Conservation (phyloP, 495 filamentous ascomycete species). For the Astrothelium macrocarpum region DNA sequence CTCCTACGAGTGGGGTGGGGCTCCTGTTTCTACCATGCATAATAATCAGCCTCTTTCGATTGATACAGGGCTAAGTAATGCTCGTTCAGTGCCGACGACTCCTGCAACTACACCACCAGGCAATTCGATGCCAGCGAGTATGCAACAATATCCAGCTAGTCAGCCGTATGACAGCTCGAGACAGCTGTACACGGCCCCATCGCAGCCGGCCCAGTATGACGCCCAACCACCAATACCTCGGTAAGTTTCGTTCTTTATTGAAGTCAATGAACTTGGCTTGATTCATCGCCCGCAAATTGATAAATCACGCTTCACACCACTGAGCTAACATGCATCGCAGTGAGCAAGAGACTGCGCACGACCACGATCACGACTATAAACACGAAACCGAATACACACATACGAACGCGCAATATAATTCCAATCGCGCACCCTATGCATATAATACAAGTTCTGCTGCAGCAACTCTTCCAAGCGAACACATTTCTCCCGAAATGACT, state of each 20-base stretch:
- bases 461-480: constrained; percentile 58
- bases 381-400: constrained; percentile 70
- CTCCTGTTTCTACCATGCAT: constrained; percentile 56
- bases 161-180: constrained; percentile 70
- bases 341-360: constrained; percentile 1
- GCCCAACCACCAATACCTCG: constrained; percentile 41
- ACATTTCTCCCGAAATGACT: constrained; percentile 75
- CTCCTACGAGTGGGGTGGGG: constrained; percentile 65
- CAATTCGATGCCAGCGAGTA: constrained; percentile 53
- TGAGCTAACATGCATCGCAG: background rate
- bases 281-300: background rate
- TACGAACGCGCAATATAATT: constrained; percentile 51
- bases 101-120: constrained; percentile 91
- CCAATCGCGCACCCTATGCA: constrained; percentile 61
- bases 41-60: constrained; percentile 69
- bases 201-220: constrained; percentile 59
- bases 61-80: constrained; percentile 69
- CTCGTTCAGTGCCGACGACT: constrained; percentile 85
- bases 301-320: background rate
- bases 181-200: constrained; percentile 68
- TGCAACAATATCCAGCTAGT: constrained; percentile 63
- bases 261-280: background rate
- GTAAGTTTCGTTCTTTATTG: background rate
- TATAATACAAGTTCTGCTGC: constrained; percentile 60
- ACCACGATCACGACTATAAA: constrained; percentile 47